Percentiles rank a stretch among this genome's conserved stretches.
These are phyloP conservation scores for Chlamydomonas reinhardtii DNA, from an alignment of 163 green algal genomes.

Conservation along the genomic window DNA sequence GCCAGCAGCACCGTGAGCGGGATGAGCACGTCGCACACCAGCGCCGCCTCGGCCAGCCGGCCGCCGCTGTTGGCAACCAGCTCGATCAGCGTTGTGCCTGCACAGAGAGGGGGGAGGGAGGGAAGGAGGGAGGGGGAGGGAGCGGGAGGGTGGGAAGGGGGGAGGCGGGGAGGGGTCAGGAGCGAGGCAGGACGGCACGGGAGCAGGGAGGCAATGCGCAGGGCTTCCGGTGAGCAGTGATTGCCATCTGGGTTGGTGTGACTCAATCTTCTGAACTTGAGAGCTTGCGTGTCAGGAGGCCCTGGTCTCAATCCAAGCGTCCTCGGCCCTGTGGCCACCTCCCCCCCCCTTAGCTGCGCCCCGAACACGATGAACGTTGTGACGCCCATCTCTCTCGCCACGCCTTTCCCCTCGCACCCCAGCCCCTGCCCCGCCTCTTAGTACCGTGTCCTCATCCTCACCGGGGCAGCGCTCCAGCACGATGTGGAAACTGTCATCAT, in stretches of 20 bases:
- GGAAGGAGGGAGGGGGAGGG: neutral
- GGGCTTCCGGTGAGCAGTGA: no score
- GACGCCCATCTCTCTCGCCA: no score
- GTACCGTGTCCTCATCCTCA: neutral
- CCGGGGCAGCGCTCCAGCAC: slow-evolving; percentile 45
- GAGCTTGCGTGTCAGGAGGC: no score
- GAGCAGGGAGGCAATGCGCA: no score
- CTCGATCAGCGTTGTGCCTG: slow-evolving; percentile 73
- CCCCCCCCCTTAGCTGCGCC: no score
- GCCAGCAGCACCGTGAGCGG: slow-evolving; percentile 61
- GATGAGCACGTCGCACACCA: slow-evolving; percentile 59
- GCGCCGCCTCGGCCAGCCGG: slow-evolving; percentile 54
- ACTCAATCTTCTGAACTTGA: no score
- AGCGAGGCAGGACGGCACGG: neutral
- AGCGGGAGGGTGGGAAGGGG: neutral
- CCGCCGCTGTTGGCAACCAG: slow-evolving; percentile 63
- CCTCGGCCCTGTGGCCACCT: no score
- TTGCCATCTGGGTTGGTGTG: no score
- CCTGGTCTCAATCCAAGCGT: no score
- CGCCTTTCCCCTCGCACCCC: no score
- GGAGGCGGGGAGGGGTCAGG: no score
- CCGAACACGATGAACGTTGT: no score
- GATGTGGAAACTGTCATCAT: slow-evolving; percentile 31
- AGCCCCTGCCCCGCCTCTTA: neutral
- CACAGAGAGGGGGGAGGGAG: neutral